phyloP scores from a whole-genome alignment of 83 land plant genomes.

The Thuja plicata region DNA sequence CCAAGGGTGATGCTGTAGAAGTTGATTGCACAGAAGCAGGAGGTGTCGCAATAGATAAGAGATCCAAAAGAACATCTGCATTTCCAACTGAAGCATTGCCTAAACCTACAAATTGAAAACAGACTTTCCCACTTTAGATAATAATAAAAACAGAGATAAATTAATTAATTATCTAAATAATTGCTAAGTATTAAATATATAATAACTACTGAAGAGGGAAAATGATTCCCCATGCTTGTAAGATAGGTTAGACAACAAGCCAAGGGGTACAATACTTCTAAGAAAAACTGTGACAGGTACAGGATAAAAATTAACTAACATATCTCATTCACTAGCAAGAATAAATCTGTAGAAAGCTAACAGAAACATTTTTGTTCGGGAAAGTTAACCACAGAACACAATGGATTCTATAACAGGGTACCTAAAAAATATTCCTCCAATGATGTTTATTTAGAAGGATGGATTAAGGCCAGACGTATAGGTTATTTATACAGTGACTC shows the following conservation, averaged over 20 bases:
- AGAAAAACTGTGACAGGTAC: not conserved
- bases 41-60: constrained; percentile 60
- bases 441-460: not conserved
- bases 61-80: constrained; percentile 55
- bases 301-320: not conserved
- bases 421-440: not conserved
- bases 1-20: not conserved
- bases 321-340: not conserved
- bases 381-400: not conserved
- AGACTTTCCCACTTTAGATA: not conserved
- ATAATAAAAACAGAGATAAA: not conserved
- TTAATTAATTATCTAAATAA: not conserved
- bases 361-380: not conserved
- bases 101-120: constrained; percentile 13
- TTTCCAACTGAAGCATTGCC: constrained; percentile 31
- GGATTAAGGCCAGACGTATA: not conserved
- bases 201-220: not conserved
- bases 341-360: not conserved
- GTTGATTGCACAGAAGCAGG: constrained; percentile 18
- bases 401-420: not conserved
- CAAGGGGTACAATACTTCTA: not conserved
- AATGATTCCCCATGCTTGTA: not conserved
- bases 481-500: not conserved
- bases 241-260: not conserved
- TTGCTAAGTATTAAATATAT: not conserved